A percentile compares a stretch with the other conserved stretches of the same genome.
Evolutionary conservation across 495 filamentous ascomycete species (phyloP).

Genomic region (Neurospora tetrasperma): DNA sequence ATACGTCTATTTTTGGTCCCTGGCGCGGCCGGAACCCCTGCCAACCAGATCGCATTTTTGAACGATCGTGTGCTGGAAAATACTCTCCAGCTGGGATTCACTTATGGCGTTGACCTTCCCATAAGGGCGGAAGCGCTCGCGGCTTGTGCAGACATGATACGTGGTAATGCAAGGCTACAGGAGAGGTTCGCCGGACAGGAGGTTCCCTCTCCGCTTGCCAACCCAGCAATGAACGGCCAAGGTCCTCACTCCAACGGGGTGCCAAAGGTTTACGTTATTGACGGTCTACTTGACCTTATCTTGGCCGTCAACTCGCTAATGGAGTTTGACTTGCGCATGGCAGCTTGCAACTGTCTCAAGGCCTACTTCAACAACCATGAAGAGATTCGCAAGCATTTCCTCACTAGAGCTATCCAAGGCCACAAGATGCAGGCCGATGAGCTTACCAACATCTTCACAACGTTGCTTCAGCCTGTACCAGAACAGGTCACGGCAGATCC

Average conservation of each 20-base stretch:
- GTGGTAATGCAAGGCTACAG: conserved; percentile 69
- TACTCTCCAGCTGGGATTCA: conserved; percentile 76
- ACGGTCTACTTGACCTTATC: conserved; percentile 80
- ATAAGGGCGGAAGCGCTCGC: conserved; percentile 78
- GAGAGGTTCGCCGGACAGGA: conserved; percentile 79
- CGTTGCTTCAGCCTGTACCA: conserved; percentile 55
- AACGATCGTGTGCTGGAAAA: conserved; percentile 64
- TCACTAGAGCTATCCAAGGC: conserved; percentile 80
- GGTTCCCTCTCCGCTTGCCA: conserved; percentile 47
- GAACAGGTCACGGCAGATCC: conserved; percentile 59
- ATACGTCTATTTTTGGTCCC: conserved; percentile 74
- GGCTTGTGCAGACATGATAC: conserved; percentile 81
- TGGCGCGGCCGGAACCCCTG: conserved; percentile 66
- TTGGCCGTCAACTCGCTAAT: conserved; percentile 55
- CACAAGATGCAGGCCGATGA: conserved; percentile 69
- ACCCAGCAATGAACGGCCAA: conserved; percentile 29
- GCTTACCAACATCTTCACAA: conserved; percentile 83
- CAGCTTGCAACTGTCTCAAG: conserved; percentile 80
- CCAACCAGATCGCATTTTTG: conserved; percentile 81
- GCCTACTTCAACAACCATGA: conserved; percentile 79
- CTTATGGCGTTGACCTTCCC: conserved; percentile 56
- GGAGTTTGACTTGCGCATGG: conserved; percentile 69
- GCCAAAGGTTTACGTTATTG: conserved; percentile 75
- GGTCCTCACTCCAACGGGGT: conserved; percentile 35
- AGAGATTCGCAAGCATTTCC: conserved; percentile 72